Evolutionary conservation across 2,329 filamentous ascomycete species (phyloP).

Genomic region (Paecilomyces variotii): DNA sequence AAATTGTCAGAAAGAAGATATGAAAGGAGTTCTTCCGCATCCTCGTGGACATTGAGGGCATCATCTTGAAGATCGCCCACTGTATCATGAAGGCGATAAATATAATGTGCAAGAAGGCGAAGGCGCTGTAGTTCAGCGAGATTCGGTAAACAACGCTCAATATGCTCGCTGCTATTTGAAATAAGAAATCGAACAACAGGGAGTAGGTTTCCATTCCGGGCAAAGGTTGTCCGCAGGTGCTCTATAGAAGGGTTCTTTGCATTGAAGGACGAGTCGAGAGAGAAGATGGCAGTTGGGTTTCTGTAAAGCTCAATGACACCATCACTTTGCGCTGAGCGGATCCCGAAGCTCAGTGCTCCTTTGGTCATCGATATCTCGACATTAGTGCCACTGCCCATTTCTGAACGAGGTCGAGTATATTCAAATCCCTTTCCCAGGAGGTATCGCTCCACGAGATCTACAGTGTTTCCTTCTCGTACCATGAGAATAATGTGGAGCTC

Average conservation of each 20-base stretch:
- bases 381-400: conserved; percentile 22
- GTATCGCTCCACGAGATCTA: conserved; percentile 35
- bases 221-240: conserved; percentile 30
- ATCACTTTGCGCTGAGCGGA: conserved; percentile 23
- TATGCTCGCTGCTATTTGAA: conserved; percentile 40
- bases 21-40: conserved; percentile 29
- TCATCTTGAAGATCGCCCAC: conserved; percentile 36
- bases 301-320: conserved; percentile 24
- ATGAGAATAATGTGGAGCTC: conserved; percentile 35
- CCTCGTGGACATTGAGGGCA: conserved; percentile 31
- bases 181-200: conserved; percentile 38
- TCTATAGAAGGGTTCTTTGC: conserved; percentile 30
- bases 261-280: conserved; percentile 36
- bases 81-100: conserved; percentile 21
- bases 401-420: conserved; percentile 20
- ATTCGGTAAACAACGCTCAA: conserved; percentile 35
- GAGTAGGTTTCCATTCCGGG: conserved; percentile 25
- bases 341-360: conserved; percentile 27
- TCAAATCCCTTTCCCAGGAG: conserved; percentile 33
- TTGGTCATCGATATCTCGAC: conserved; percentile 30
- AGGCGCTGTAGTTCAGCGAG: conserved; percentile 25
- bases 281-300: conserved; percentile 33
- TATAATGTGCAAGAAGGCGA: conserved; percentile 26
- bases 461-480: conserved; percentile 26
- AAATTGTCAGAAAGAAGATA: conserved; percentile 29